phyloP scores from a whole-genome alignment of 176 grass and related monocot species.

The Tillandsia leiboldiana region DNA sequence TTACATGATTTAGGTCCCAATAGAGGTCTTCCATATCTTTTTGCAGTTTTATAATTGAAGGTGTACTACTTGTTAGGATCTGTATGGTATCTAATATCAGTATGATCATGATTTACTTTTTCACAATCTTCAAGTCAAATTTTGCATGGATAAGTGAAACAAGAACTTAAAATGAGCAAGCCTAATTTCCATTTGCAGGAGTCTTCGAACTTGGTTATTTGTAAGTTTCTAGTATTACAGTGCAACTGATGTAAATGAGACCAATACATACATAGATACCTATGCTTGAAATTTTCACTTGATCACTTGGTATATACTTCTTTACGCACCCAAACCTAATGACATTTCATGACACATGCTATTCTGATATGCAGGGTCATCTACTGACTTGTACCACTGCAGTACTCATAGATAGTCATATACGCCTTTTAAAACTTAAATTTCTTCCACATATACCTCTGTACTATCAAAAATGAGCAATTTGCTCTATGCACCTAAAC shows the following conservation, averaged over 20 bases:
- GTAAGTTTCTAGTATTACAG: constrained; percentile 41
- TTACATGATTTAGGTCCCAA: neutral
- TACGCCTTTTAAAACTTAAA: too few species aligned
- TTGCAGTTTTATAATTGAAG: neutral
- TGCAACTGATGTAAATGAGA: neutral
- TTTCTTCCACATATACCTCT: too few species aligned
- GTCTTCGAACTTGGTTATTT: constrained; percentile 67
- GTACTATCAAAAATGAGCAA: neutral
- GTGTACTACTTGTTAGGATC: neutral
- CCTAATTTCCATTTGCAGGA: constrained; percentile 54
- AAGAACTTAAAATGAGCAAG: neutral
- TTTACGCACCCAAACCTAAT: too few species aligned
- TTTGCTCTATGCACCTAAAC: neutral
- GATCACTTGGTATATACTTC: neutral
- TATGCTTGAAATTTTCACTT: neutral
- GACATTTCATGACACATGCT: too few species aligned
- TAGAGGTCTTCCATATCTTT: neutral
- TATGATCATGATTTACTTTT: neutral
- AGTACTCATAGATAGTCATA: too few species aligned
- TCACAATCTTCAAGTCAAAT: neutral
- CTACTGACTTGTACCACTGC: too few species aligned
- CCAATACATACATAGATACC: neutral
- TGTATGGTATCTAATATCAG: neutral
- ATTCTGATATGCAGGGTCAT: too few species aligned
- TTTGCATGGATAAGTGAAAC: neutral